These are phyloP conservation scores for Pyrus communis DNA, from an alignment of 306 rosid genomes.

Conservation along the genomic window DNA sequence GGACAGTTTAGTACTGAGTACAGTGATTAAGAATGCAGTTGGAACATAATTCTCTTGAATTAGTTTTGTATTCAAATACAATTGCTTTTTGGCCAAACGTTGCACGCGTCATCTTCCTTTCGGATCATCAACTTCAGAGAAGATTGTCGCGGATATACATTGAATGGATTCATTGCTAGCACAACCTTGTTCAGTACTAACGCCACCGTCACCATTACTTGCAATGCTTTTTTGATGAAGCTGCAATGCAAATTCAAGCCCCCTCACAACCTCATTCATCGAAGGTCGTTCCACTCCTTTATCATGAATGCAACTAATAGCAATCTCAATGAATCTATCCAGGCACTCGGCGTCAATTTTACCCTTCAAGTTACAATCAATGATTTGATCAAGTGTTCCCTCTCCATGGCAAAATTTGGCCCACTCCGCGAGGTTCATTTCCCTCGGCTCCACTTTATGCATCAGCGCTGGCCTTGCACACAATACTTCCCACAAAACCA, in stretches of 20 bases:
- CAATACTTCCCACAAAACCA: slow-evolving; percentile 16
- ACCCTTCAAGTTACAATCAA: not conserved
- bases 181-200: not conserved
- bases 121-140: not conserved
- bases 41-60: too few relatives aligned
- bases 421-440: slow-evolving; percentile 17
- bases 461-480: slow-evolving; percentile 15
- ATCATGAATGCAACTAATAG: slow-evolving; percentile 40
- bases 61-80: too few relatives aligned
- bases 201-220: not conserved
- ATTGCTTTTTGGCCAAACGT: too few relatives aligned
- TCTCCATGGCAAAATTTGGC: not conserved
- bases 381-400: slow-evolving; percentile 11
- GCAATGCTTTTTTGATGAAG: not conserved
- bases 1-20: too few relatives aligned
- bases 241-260: slow-evolving; percentile 35
- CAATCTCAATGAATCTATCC: slow-evolving; percentile 15
- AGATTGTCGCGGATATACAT: not conserved
- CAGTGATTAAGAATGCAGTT: too few relatives aligned
- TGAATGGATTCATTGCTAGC: not conserved
- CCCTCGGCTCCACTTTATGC: not conserved
- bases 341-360: slow-evolving; percentile 10
- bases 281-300: slow-evolving; percentile 38
- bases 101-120: not conserved
- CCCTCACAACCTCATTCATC: slow-evolving; percentile 40